Evolutionary conservation across 495 filamentous ascomycete species (phyloP).

Genomic region (Lepidopterella palustris): DNA sequence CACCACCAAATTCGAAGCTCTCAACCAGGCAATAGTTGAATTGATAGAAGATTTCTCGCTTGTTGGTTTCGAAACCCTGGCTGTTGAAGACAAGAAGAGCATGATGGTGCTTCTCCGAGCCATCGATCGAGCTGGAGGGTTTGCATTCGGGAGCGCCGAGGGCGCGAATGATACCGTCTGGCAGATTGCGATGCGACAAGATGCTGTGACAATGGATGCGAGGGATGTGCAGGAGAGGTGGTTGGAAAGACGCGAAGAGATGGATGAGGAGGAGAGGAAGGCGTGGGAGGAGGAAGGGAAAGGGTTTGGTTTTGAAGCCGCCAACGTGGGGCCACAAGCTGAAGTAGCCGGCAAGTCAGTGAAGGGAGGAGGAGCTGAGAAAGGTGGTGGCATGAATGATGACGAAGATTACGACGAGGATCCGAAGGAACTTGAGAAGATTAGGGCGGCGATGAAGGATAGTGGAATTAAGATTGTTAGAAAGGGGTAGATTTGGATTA

Average conservation of each 20-base stretch:
- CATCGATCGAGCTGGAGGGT: conserved; percentile 86
- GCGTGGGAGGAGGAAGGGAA: conserved; percentile 59
- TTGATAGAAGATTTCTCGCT: conserved; percentile 83
- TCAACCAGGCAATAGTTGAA: conserved; percentile 81
- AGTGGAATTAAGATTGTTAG: conserved; percentile 32
- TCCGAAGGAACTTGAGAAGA: conserved; percentile 28
- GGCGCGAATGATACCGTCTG: conserved; percentile 88
- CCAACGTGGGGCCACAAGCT: no score
- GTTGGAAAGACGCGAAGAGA: conserved; percentile 82
- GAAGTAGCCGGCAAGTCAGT: conserved; percentile 31
- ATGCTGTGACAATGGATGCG: conserved; percentile 68
- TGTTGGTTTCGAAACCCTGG: conserved; percentile 85
- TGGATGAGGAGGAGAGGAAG: conserved; percentile 71
- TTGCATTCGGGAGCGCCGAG: conserved; percentile 85
- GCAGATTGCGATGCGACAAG: conserved; percentile 90
- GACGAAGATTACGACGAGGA: conserved; percentile 29
- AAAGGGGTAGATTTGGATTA: conserved; percentile 11
- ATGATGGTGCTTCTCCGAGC: conserved; percentile 86
- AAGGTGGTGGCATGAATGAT: conserved; percentile 1
- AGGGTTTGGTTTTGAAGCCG: conserved; percentile 38
- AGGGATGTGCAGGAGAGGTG: conserved; percentile 91
- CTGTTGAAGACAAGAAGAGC: conserved; percentile 90
- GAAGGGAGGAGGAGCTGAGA: conserved; percentile 14
- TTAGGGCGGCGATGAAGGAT: conserved; percentile 27
- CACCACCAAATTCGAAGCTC: conserved; percentile 59